A percentile compares a stretch with the other conserved stretches of the same genome.
These are phyloP conservation scores for Raffaelea ambrosiae DNA, from an alignment of 2,329 filamentous ascomycete genomes.

Conservation along the genomic window DNA sequence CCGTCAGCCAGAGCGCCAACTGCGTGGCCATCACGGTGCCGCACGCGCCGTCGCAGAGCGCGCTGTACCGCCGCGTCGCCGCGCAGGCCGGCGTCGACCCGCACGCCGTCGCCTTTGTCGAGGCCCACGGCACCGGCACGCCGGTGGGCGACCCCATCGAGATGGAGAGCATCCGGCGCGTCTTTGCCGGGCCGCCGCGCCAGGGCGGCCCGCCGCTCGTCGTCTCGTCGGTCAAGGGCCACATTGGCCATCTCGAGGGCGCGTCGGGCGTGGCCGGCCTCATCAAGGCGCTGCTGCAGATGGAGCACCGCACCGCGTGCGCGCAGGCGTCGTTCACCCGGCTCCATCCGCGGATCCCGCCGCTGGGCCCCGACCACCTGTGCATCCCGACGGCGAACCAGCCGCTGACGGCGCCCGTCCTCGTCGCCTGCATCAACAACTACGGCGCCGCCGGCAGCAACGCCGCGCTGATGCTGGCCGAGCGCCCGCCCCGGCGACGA, in stretches of 20 bases:
- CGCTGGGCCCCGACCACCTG: conserved; percentile 13
- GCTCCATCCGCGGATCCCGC: conserved; percentile 16
- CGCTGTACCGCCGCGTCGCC: conserved; percentile 23
- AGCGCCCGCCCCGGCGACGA: neutral
- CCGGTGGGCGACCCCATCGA: conserved; percentile 27
- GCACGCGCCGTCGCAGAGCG: conserved; percentile 16
- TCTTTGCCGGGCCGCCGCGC: conserved; percentile 20
- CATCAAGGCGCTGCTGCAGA: conserved; percentile 23
- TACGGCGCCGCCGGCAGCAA: conserved; percentile 27
- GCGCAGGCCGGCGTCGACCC: conserved; percentile 16
- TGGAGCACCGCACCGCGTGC: conserved; percentile 21
- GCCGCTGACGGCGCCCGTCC: conserved; percentile 14
- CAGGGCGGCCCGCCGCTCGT: conserved; percentile 11
- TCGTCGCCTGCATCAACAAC: conserved; percentile 22
- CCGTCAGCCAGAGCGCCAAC: conserved; percentile 31
- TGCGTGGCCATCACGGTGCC: conserved; percentile 19
- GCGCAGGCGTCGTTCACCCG: conserved; percentile 3
- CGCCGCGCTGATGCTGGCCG: conserved; percentile 13
- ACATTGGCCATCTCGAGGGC: conserved; percentile 25
- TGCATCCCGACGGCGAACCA: conserved; percentile 8
- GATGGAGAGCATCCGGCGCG: conserved; percentile 21
- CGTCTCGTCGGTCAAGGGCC: conserved; percentile 23
- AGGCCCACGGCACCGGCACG: conserved; percentile 36
- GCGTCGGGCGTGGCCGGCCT: conserved; percentile 20
- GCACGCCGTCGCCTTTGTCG: conserved; percentile 21